Conservation (phyloP, 192 early-diverging fungal genomes). For the Coemansia sp. region DNA sequence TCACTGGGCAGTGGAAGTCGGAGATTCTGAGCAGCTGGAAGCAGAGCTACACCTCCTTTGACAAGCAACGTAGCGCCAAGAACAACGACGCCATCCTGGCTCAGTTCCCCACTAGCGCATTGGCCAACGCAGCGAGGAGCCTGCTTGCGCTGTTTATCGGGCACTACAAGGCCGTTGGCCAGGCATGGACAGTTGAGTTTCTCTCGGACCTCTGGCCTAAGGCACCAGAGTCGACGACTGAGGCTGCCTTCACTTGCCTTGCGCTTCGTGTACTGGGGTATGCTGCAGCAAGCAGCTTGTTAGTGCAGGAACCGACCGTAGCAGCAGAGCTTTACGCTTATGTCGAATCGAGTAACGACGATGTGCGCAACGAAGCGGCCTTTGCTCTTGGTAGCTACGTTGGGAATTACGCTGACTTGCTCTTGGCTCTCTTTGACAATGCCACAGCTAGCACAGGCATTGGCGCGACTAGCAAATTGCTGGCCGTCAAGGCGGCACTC, state of each 20-base stretch:
- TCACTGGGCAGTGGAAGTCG: conserved; percentile 17
- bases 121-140: conserved; percentile 28
- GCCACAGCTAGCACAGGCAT: conserved; percentile 10
- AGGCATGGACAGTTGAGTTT: conserved; percentile 22
- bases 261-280: conserved; percentile 38
- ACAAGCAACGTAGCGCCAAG: conserved; percentile 9
- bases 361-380: conserved; percentile 44
- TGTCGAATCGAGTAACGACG: conserved; percentile 13
- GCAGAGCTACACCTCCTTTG: conserved; percentile 10
- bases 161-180: conserved; percentile 16
- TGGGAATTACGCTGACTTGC: conserved; percentile 16
- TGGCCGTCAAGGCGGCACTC: conserved; percentile 35
- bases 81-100: conserved; percentile 26
- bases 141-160: conserved; percentile 34
- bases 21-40: conserved; percentile 17
- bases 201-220: conserved; percentile 8
- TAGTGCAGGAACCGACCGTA: conserved; percentile 11
- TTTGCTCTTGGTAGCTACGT: conserved; percentile 37
- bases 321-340: conserved; percentile 18
- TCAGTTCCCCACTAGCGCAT: conserved; percentile 22
- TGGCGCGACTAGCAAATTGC: conserved; percentile 12
- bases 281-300: conserved; percentile 9
- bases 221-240: conserved; percentile 9
- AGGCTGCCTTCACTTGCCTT: conserved; percentile 23
- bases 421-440: conserved; percentile 26